phyloP scores from a whole-genome alignment of 2,329 filamentous ascomycete species.

The Myriosclerotinia duriaeana region DNA sequence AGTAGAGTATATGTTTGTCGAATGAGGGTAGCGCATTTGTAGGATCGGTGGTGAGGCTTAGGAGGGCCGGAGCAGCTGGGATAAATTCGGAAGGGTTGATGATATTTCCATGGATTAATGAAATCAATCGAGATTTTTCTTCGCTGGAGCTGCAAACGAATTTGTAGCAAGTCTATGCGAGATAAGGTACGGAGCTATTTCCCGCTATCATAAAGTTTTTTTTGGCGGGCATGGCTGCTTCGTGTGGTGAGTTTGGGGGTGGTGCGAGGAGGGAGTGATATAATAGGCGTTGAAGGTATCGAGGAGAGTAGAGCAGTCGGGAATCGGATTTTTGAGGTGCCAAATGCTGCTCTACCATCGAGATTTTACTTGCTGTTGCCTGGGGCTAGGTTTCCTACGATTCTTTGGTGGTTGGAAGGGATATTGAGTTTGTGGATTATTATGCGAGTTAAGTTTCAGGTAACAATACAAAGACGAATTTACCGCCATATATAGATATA shows the following conservation, averaged over 20 bases:
- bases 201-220: conserved; percentile 2
- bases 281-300: background rate
- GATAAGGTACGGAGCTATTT: conserved; percentile 1
- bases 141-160: background rate
- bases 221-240: background rate
- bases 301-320: conserved; percentile 7
- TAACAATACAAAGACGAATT: no score
- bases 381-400: background rate
- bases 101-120: conserved; percentile 1
- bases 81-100: background rate
- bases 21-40: no score
- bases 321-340: conserved; percentile 8
- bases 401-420: background rate
- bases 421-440: background rate
- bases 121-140: background rate
- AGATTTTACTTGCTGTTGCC: background rate
- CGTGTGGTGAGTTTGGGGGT: background rate
- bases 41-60: no score
- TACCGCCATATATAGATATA: background rate
- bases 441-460: background rate
- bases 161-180: conserved; percentile 1
- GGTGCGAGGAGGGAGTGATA: conserved; percentile 10
- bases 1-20: no score
- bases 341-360: conserved; percentile 5
- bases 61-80: background rate